Evolutionary conservation across 306 rosid genomes (phyloP), one percentile per base, ranked within the genome.

Genomic region (Corylus americana): DNA sequence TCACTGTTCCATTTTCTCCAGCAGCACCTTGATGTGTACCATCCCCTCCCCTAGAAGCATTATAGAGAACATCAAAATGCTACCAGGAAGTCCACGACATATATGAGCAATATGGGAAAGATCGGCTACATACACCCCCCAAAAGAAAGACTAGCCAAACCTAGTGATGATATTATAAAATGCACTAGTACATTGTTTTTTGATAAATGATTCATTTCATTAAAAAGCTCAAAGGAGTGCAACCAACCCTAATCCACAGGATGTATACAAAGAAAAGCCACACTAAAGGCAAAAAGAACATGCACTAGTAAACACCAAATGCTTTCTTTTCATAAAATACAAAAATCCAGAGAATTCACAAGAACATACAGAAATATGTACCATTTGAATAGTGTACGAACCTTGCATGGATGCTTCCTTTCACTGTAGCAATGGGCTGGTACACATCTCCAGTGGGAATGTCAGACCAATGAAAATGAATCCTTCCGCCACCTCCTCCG

Each of bases 401-500:
- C 99, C 96, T 79, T 64, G 89, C 81, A 71, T 79, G 71, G 76
- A 96, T 91, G 83, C 50, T 85, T 77, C 99, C 99, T 63, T 87
- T 63, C 83, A 96, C 93, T 70, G 53, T 84, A 80, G 99, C 99
- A 82, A 96, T 90, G 77, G 99, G 96, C 94, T 83, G 94, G 86
- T 93, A 96, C 71, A 90, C 93, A 87, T 96, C 98, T 81, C 99
- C 99, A 18, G 91, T 91, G 55, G 99, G 92, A 83, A 96, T 91
- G 83, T 90, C 89, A 47, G 93, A 89, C 99, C 99, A 96, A 80
- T 96, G 98, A 80, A 96, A 93, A 83, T 96, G 99, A 86, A 96
- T 86, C 88, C 98, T 89, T 79, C 99, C 99, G 35, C 99, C 99
- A 79, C 99, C 98, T 14, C 99, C 99, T 47, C 97, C 99, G 58